Conservation (phyloP, 2,329 filamentous ascomycete species). For the Helminthosporium solani region DNA sequence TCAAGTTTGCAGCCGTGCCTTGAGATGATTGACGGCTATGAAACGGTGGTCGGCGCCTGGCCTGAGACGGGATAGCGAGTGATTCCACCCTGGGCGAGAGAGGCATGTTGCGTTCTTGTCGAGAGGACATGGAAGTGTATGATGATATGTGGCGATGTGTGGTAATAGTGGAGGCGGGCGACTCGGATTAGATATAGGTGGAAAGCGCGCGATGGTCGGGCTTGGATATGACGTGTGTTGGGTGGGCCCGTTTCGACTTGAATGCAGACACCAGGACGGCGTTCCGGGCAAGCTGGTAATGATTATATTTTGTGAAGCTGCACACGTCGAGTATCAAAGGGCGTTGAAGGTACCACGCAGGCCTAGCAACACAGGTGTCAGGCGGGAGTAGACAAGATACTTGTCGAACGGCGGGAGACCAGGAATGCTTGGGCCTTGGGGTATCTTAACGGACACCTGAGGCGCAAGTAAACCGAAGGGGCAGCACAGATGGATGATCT, state of each 20-base stretch:
- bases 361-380: conserved; percentile 14
- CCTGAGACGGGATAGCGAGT: conserved; percentile 36
- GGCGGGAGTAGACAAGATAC: conserved; percentile 23
- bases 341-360: conserved; percentile 17
- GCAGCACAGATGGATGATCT: conserved; percentile 37
- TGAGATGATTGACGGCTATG: conserved; percentile 39
- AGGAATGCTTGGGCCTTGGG: conserved; percentile 28
- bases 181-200: conserved; percentile 15
- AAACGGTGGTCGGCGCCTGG: conserved; percentile 33
- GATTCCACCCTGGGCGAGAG: conserved; percentile 40
- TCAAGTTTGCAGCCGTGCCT: conserved; percentile 41
- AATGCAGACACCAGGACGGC: neutral
- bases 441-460: conserved; percentile 20
- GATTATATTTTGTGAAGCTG: neutral
- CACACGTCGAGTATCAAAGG: conserved; percentile 8
- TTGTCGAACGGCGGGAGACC: conserved; percentile 32
- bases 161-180: conserved; percentile 10
- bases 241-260: conserved; percentile 19
- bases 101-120: conserved; percentile 35
- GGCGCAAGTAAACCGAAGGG: conserved; percentile 30
- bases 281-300: neutral
- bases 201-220: conserved; percentile 23
- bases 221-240: conserved; percentile 30
- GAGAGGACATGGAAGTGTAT: conserved; percentile 26
- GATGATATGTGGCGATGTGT: conserved; percentile 13